Conservation (phyloP, 805 yeast species). For the Isabelozyma rhagii region DNA sequence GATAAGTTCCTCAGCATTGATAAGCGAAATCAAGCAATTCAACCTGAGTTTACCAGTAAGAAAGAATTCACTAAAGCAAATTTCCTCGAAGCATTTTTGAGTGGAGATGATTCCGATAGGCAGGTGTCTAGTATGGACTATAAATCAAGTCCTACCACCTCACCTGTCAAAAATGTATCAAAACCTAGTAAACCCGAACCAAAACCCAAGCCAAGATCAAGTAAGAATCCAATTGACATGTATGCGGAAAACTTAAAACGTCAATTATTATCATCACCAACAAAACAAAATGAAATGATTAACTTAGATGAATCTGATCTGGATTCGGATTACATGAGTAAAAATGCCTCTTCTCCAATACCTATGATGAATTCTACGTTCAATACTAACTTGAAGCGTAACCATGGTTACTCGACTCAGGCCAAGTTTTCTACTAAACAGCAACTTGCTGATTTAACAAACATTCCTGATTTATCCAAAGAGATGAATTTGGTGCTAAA, state of each 20-base stretch:
- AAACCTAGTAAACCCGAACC: not conserved
- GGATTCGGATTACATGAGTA: conserved; percentile 10
- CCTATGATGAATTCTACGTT: not conserved
- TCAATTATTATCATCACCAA: conserved; percentile 24
- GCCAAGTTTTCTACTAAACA: not conserved
- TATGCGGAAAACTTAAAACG: conserved; percentile 32
- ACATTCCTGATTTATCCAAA: conserved; percentile 29
- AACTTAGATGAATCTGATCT: conserved; percentile 28
- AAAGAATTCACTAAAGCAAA: conserved; percentile 25
- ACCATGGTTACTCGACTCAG: not conserved
- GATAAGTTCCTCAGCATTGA: conserved; percentile 32
- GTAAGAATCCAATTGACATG: conserved; percentile 28
- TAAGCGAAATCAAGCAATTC: conserved; percentile 27
- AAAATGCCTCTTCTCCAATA: not conserved
- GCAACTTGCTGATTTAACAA: conserved; percentile 7
- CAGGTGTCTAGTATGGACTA: conserved; percentile 7
- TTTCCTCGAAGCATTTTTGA: conserved; percentile 32
- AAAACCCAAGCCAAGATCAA: not conserved
- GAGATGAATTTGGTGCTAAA: conserved; percentile 28
- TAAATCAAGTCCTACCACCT: conserved; percentile 30
- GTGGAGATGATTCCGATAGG: conserved; percentile 18
- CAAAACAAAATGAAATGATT: conserved; percentile 14
- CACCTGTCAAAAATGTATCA: conserved; percentile 17
- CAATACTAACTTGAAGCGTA: not conserved
- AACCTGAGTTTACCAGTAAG: conserved; percentile 26